phyloP scores from a whole-genome alignment of 192 early-diverging fungal species.

The Backusella luteola region DNA sequence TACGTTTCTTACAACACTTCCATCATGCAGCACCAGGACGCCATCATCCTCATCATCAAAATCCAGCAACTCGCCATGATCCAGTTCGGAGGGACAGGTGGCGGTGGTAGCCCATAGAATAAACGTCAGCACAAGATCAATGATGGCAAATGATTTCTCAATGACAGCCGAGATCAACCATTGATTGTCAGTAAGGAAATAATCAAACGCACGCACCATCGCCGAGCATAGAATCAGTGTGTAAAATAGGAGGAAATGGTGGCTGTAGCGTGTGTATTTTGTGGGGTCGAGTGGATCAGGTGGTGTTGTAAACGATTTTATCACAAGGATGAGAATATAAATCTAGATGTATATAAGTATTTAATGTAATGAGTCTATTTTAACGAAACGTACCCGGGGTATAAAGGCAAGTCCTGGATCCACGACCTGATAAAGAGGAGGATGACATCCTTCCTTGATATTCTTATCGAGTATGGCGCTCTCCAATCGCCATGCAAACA shows the following conservation, averaged over 20 bases:
- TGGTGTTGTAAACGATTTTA: slow-evolving; percentile 32
- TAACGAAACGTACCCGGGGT: slow-evolving; percentile 9
- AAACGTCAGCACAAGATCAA: slow-evolving; percentile 7
- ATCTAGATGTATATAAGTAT: slow-evolving; percentile 11
- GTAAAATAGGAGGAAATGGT: slow-evolving; percentile 32
- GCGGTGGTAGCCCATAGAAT: slow-evolving; percentile 21
- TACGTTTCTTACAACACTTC: slow-evolving; percentile 34
- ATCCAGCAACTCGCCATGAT: slow-evolving; percentile 29
- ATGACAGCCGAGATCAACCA: background rate
- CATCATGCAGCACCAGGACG: slow-evolving; percentile 34
- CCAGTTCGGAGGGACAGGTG: slow-evolving; percentile 27
- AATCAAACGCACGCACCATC: background rate
- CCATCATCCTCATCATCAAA: slow-evolving; percentile 34
- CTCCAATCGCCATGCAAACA: slow-evolving; percentile 36
- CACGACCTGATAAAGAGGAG: slow-evolving; percentile 22
- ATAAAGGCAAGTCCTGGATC: slow-evolving; percentile 23
- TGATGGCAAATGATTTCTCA: slow-evolving; percentile 15
- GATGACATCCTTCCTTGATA: background rate
- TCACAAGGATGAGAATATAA: slow-evolving; percentile 32
- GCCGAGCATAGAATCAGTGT: slow-evolving; percentile 15
- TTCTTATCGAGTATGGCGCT: slow-evolving; percentile 23
- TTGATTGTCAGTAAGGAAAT: background rate
- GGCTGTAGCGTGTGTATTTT: slow-evolving; percentile 31
- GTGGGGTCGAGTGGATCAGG: slow-evolving; percentile 28
- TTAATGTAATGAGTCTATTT: too few species aligned